phyloP scores from a whole-genome alignment of 108 stramenopile species.

The Asterionellopsis glacialis region DNA sequence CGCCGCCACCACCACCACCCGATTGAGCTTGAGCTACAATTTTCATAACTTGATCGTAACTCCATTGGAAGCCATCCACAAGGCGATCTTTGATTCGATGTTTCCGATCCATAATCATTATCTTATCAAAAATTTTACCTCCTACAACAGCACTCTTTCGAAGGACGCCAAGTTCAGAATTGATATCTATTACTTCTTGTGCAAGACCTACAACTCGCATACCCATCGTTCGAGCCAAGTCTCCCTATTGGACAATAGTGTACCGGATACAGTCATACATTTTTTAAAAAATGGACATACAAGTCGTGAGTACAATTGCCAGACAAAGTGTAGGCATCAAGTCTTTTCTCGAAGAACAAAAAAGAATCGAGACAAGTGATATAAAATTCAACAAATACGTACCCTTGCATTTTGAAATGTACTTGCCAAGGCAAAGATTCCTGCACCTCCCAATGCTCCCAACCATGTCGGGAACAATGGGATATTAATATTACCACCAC shows the following conservation, averaged over 20 bases:
- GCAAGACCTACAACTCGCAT: slow-evolving; percentile 70
- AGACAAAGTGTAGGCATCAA: no score
- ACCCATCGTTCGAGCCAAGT: slow-evolving; percentile 70
- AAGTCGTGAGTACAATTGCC: no score
- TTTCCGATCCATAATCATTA: slow-evolving; percentile 83
- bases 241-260: slow-evolving; percentile 25
- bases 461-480: slow-evolving; percentile 80
- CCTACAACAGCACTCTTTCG: slow-evolving; percentile 55
- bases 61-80: slow-evolving; percentile 37
- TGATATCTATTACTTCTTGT: slow-evolving; percentile 52
- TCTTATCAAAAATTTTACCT: slow-evolving; percentile 65
- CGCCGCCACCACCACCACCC: neutral
- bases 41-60: slow-evolving; percentile 43
- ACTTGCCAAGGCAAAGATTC: slow-evolving; percentile 52
- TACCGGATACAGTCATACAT: no score
- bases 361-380: no score
- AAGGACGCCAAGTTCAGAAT: slow-evolving; percentile 55
- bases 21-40: slow-evolving; percentile 1
- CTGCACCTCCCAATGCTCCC: slow-evolving; percentile 64
- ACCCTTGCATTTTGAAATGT: slow-evolving; percentile 35
- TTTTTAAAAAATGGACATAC: no score
- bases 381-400: neutral
- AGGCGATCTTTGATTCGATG: slow-evolving; percentile 71
- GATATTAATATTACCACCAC: slow-evolving; percentile 58
- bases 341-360: no score